phyloP scores from a whole-genome alignment of 148 eudicot species.

The Hydrangea macrophylla region DNA sequence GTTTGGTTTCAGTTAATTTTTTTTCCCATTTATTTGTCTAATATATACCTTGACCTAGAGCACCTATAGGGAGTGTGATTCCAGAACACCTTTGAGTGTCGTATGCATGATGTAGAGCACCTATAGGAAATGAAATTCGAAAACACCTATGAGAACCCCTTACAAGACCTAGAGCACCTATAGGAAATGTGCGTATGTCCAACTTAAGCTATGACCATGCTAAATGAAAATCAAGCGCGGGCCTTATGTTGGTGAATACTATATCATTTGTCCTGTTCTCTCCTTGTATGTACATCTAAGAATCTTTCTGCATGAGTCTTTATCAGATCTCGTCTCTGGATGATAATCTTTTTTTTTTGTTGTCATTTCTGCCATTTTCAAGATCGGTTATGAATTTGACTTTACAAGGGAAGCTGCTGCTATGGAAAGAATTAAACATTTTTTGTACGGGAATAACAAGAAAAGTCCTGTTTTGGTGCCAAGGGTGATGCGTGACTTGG shows the following conservation, averaged over 20 bases:
- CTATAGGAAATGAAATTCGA: too few species aligned
- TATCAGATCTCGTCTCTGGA: not conserved
- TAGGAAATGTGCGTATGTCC: too few species aligned
- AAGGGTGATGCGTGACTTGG: conserved; percentile 54
- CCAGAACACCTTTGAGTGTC: too few species aligned
- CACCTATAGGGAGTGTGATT: too few species aligned
- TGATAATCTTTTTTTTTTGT: conserved; percentile 16
- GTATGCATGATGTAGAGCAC: too few species aligned
- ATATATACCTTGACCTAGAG: too few species aligned
- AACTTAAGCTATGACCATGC: not conserved
- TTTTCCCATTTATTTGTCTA: too few species aligned
- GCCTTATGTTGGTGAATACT: conserved; percentile 1
- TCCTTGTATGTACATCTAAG: not conserved
- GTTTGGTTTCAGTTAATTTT: too few species aligned
- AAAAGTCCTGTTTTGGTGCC: conserved; percentile 82
- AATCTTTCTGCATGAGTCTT: not conserved
- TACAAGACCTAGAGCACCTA: too few species aligned
- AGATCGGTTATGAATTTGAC: conserved; percentile 88
- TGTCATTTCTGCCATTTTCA: conserved; percentile 21
- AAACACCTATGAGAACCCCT: too few species aligned
- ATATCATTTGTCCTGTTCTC: not conserved
- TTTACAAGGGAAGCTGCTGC: conserved; percentile 86
- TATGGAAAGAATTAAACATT: conserved; percentile 75
- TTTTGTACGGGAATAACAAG: conserved; percentile 62
- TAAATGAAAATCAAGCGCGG: not conserved